Conservation (phyloP, 768 basidiomycete species). For the Kwoniella sp. region DNA sequence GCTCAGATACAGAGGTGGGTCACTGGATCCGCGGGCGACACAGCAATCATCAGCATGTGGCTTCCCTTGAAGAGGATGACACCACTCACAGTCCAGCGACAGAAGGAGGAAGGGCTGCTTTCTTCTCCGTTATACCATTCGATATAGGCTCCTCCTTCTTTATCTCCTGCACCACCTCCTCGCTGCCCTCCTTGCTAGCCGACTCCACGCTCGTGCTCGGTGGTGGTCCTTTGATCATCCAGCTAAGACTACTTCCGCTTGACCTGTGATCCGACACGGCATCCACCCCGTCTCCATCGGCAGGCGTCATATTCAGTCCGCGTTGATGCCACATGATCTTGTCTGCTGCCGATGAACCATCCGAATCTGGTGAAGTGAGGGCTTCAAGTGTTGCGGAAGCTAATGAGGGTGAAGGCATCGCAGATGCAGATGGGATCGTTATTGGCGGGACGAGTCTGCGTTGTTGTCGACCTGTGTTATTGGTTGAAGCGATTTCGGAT, state of each 20-base stretch:
- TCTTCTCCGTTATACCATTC: neutral
- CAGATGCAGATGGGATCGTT: neutral
- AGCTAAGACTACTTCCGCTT: constrained; percentile 34
- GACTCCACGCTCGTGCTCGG: constrained; percentile 5
- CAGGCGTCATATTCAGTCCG: constrained; percentile 18
- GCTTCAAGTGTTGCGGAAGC: constrained; percentile 17
- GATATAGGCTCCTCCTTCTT: neutral
- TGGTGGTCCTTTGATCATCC: constrained; percentile 31
- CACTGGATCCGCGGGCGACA: neutral
- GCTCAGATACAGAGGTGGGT: constrained; percentile 25
- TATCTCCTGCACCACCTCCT: neutral
- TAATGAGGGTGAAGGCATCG: constrained; percentile 8
- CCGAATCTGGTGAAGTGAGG: constrained; percentile 30
- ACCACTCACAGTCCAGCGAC: constrained; percentile 6
- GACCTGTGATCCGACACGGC: constrained; percentile 26
- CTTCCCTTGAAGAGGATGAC: neutral
- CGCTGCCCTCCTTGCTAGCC: neutral
- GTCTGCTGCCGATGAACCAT: constrained; percentile 36
- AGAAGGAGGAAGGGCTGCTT: constrained; percentile 5
- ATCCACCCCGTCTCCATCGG: constrained; percentile 5
- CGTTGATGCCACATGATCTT: constrained; percentile 36
- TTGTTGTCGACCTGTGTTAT: constrained; percentile 24
- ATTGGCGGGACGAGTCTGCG: constrained; percentile 9
- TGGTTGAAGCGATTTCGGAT: neutral
- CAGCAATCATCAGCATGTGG: neutral